Evolutionary conservation across 208 protist species (phyloP).

Genomic region (Sergeia podlipaevii): DNA sequence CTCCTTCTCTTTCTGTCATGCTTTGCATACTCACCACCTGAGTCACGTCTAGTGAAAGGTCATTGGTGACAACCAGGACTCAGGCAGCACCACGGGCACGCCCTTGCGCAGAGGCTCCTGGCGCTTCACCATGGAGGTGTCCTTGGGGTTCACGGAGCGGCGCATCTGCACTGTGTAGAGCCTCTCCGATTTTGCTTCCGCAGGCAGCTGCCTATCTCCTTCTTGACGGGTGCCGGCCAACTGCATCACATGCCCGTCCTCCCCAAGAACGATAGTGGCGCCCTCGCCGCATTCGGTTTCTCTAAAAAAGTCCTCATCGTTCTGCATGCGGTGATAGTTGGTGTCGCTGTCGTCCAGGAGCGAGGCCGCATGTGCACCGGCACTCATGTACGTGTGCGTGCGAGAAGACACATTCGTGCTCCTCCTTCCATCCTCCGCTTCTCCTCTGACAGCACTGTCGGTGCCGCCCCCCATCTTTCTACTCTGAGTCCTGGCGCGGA

Average conservation of each 20-base stretch:
- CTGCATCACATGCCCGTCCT: not conserved
- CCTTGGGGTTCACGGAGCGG: constrained; percentile 16
- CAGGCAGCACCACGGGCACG: constrained; percentile 38
- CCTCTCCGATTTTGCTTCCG: constrained; percentile 43
- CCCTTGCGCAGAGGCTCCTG: constrained; percentile 32
- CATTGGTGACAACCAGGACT: constrained; percentile 22
- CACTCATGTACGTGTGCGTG: constrained; percentile 1
- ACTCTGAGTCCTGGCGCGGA: not conserved
- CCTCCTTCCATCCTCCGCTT: not conserved
- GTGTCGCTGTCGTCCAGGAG: not conserved
- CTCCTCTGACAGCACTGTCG: not conserved
- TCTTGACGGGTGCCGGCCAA: not conserved
- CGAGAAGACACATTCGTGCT: not conserved
- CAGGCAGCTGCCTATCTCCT: constrained; percentile 11
- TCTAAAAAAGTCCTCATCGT: no score
- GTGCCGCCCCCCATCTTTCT: constrained; percentile 1
- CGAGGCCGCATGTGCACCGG: not conserved
- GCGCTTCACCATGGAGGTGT: constrained; percentile 23
- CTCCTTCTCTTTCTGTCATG: not conserved
- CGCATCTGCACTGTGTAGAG: constrained; percentile 42
- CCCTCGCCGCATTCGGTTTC: not conserved
- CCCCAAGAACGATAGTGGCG: not conserved
- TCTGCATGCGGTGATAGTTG: not conserved
- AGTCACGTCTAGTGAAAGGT: not conserved
- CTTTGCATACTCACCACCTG: not conserved